Conservation (phyloP, 108 stramenopile genomes). For the Skeletonema potamos region DNA sequence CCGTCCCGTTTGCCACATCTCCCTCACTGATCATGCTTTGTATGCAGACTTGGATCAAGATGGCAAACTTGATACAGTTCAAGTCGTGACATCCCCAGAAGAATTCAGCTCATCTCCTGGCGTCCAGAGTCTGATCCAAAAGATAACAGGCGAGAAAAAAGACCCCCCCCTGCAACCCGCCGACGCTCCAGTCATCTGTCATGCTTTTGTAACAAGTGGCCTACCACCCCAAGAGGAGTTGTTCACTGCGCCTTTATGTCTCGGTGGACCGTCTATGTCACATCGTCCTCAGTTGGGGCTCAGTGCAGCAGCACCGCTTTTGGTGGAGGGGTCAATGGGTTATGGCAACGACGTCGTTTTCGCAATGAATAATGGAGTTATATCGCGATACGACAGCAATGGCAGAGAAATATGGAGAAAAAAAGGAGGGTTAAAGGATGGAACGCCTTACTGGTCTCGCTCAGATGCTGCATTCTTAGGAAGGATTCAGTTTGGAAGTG, state of each 20-base stretch:
- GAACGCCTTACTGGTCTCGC: slow-evolving; percentile 60
- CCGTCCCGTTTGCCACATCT: slow-evolving; percentile 69
- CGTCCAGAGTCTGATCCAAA: slow-evolving; percentile 39
- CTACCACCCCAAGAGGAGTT: slow-evolving; percentile 81
- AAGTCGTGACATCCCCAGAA: slow-evolving; percentile 50
- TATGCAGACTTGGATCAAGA: slow-evolving; percentile 83
- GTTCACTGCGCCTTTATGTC: slow-evolving; percentile 73
- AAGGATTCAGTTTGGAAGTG: slow-evolving; percentile 48
- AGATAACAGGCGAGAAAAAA: slow-evolving; percentile 16
- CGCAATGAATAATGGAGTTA: slow-evolving; percentile 73
- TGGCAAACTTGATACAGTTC: slow-evolving; percentile 73
- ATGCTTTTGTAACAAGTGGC: slow-evolving; percentile 68
- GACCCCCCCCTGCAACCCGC: neutral
- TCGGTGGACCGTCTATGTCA: slow-evolving; percentile 17
- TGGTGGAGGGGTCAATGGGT: slow-evolving; percentile 61
- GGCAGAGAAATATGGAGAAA: slow-evolving; percentile 51
- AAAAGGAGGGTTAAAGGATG: slow-evolving; percentile 54
- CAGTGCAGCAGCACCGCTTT: slow-evolving; percentile 60
- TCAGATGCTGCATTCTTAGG: slow-evolving; percentile 41
- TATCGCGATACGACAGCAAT: slow-evolving; percentile 60
- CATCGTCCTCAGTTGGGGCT: slow-evolving; percentile 17
- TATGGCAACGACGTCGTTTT: slow-evolving; percentile 75
- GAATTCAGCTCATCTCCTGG: slow-evolving; percentile 15
- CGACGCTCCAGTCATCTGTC: slow-evolving; percentile 54
- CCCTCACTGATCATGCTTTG: slow-evolving; percentile 66